phyloP scores from a whole-genome alignment of 768 basidiomycete genomes.

The Amanita exitialis region DNA sequence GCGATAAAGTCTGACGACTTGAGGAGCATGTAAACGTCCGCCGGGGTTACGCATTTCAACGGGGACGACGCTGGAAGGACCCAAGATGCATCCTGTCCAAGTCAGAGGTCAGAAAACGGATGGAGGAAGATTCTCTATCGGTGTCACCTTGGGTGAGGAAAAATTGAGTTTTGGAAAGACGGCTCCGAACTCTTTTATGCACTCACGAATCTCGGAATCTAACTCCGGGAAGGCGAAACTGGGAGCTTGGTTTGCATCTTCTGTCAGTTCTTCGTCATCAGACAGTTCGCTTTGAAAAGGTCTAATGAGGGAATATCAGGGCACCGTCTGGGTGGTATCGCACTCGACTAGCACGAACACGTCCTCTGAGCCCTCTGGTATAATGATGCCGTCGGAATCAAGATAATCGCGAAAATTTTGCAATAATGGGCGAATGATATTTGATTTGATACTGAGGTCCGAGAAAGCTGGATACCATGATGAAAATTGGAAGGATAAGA shows the following conservation, averaged over 20 bases:
- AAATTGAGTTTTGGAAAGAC: constrained; percentile 97
- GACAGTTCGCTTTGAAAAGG: constrained; percentile 46
- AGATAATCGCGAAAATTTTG: constrained; percentile 61
- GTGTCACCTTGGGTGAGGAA: constrained; percentile 75
- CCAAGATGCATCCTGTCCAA: constrained; percentile 82
- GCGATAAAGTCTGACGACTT: constrained; percentile 88
- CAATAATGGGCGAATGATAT: constrained; percentile 59
- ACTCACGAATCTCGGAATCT: constrained; percentile 59
- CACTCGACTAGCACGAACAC: constrained; percentile 32
- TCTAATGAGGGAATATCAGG: constrained; percentile 21
- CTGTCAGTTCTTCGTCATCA: constrained; percentile 35
- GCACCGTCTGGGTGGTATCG: background rate
- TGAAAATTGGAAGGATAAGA: constrained; percentile 74
- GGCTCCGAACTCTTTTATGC: constrained; percentile 60
- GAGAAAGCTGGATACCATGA: constrained; percentile 75
- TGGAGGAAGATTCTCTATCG: background rate
- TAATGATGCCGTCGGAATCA: constrained; percentile 73
- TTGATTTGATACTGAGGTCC: constrained; percentile 57
- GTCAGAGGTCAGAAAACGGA: background rate
- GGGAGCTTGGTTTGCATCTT: constrained; percentile 13
- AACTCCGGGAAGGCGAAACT: constrained; percentile 72
- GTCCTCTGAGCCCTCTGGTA: constrained; percentile 78
- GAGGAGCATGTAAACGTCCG: constrained; percentile 85
- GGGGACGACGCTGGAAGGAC: constrained; percentile 77
- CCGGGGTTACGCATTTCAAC: constrained; percentile 77